Conservation (phyloP, 495 filamentous ascomycete species). For the Aspergillus incahuasiensis region DNA sequence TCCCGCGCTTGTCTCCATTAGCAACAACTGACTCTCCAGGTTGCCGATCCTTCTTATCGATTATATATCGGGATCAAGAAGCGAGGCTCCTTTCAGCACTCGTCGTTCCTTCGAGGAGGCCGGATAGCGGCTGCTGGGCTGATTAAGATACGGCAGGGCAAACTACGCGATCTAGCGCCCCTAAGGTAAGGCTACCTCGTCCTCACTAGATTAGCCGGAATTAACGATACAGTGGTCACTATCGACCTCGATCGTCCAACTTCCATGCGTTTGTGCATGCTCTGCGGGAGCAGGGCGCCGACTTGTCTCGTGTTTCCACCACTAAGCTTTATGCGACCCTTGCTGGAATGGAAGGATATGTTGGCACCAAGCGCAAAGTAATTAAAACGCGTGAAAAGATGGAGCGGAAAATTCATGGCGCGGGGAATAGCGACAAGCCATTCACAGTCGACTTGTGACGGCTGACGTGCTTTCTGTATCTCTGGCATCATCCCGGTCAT, state of each 20-base stretch:
- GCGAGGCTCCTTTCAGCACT: slow-evolving; percentile 84
- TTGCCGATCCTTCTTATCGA: slow-evolving; percentile 74
- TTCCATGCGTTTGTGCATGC: slow-evolving; percentile 74
- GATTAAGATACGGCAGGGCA: slow-evolving; percentile 78
- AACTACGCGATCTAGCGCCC: slow-evolving; percentile 53
- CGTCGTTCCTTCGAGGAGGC: slow-evolving; percentile 76
- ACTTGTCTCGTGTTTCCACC: slow-evolving; percentile 72
- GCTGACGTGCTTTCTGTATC: slow-evolving; percentile 10
- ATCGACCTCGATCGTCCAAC: slow-evolving; percentile 73
- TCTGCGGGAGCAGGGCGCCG: slow-evolving; percentile 67
- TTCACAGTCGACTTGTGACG: not conserved
- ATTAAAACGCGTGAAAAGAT: slow-evolving; percentile 41
- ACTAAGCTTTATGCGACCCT: slow-evolving; percentile 78
- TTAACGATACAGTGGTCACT: slow-evolving; percentile 60
- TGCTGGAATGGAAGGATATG: slow-evolving; percentile 76
- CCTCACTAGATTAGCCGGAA: slow-evolving; percentile 34
- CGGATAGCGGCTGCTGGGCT: slow-evolving; percentile 79
- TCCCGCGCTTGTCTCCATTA: too few species aligned
- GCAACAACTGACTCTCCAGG: slow-evolving; percentile 20
- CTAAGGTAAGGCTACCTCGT: slow-evolving; percentile 22
- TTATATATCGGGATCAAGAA: slow-evolving; percentile 91
- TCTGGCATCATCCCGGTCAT: slow-evolving; percentile 5
- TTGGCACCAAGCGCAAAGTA: slow-evolving; percentile 55
- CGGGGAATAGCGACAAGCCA: not conserved
- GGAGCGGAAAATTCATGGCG: slow-evolving; percentile 3